Base-by-base conservation (phyloP, 2,329 filamentous ascomycete species). In the Hymenoscyphus albidus region DNA sequence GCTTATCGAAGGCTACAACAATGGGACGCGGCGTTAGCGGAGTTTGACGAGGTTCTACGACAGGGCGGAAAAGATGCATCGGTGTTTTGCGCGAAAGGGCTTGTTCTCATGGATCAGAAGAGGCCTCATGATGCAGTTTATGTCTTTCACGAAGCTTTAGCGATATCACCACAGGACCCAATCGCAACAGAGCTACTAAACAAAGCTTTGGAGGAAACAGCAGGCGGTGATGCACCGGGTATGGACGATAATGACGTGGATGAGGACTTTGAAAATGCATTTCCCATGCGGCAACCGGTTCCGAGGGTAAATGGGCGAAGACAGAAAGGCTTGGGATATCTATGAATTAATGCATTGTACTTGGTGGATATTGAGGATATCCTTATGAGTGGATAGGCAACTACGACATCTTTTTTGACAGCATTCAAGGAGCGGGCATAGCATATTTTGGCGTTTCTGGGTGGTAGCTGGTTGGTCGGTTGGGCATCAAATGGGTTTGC, bases 31-130 rank as follows among this genome's bases (percentile, higher is more conserved):
- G 90, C 94, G 0, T 82, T 98, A 12, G 83, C 81, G 1, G 86
- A 94, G 74, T 98, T 97, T 72, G 91, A 97, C 68, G 89, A 93
- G 72, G 95, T 96, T 38, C 82, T 97, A 38, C 84, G 94, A 13
- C 85, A 91, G 58, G 92, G 92, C 7, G 89, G 89, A 55, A 93
- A 93, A 69, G 90, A 95, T 68, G 83, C 90, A 0, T 84, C 86
- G 38, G 85, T 95, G 2, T 95, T 96, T 74, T 86, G 87, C 59
- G 89, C 92, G 12, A 94, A 96, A 72, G 94, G 92, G 0, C 81
- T 98, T 16, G 89, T 96, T 13, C 82, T 94, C 62, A 83, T 98
- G 70, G 92, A 97, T 72, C 82, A 92, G 70, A 87, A 86, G 16
- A 83, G 86, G 60, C 85, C 87, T 0, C 89, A 90, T 71, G 90